Percentiles rank a stretch among this genome's conserved stretches.
Evolutionary conservation across 1,284 basidiomycete species (phyloP).

Genomic region (Cystobasidium slooffiae): DNA sequence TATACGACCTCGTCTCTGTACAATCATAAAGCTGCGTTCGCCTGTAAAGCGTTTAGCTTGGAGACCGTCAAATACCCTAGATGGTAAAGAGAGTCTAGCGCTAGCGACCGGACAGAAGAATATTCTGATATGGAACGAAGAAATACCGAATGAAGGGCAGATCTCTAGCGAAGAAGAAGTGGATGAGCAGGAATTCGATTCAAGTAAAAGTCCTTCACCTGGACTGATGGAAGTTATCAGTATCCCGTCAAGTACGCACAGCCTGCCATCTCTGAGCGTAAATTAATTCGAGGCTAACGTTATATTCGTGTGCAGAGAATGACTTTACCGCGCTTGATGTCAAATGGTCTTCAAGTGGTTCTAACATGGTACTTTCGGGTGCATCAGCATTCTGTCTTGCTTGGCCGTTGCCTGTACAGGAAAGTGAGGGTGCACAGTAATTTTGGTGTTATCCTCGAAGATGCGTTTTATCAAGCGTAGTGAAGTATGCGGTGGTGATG

Average conservation of each 20-base stretch:
- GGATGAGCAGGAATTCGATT: slow-evolving; percentile 12
- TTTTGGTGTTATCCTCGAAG: background rate
- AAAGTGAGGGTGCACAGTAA: background rate
- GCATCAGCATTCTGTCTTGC: slow-evolving; percentile 32
- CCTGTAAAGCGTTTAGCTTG: slow-evolving; percentile 10
- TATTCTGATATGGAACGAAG: slow-evolving; percentile 29
- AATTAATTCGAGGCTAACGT: background rate
- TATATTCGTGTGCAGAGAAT: background rate
- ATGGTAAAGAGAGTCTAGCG: slow-evolving; percentile 25
- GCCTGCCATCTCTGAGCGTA: background rate
- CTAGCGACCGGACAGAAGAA: slow-evolving; percentile 40
- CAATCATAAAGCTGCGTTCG: slow-evolving; percentile 11
- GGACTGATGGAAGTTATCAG: slow-evolving; percentile 27
- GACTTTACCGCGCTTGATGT: slow-evolving; percentile 25
- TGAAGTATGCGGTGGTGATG: too few species aligned
- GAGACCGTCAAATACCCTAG: slow-evolving; percentile 18
- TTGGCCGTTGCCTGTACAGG: slow-evolving; percentile 33
- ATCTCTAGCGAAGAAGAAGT: slow-evolving; percentile 12
- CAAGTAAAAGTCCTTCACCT: background rate
- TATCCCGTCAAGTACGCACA: slow-evolving; percentile 21
- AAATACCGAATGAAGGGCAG: background rate
- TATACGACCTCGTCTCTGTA: slow-evolving; percentile 25
- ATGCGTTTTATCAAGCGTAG: background rate
- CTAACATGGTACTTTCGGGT: slow-evolving; percentile 24
- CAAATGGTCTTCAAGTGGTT: slow-evolving; percentile 22